Evolutionary conservation across 2,329 filamentous ascomycete species (phyloP).

Genomic region (Beauveria australis): DNA sequence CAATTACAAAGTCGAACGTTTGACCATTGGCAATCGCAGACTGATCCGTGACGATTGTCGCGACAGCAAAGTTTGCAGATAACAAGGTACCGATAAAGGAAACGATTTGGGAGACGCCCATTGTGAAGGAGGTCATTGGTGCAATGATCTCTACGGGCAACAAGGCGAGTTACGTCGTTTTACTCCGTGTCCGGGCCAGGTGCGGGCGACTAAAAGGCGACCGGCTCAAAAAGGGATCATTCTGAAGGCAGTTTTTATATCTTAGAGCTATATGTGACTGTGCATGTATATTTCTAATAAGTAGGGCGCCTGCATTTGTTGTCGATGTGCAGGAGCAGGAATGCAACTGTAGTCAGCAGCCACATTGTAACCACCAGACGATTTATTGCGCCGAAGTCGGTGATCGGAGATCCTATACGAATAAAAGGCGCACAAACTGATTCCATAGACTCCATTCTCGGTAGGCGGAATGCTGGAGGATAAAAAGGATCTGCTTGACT

Average conservation of each 20-base stretch:
- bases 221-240: accelerated
- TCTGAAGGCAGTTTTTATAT: too few species aligned
- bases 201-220: neutral
- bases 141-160: too few species aligned
- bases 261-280: neutral
- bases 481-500: neutral
- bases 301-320: neutral
- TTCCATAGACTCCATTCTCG: neutral
- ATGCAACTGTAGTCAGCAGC: neutral
- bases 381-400: neutral
- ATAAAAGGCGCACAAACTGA: too few species aligned
- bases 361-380: neutral
- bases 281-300: neutral
- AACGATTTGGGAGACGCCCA: neutral
- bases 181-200: neutral
- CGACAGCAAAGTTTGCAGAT: neutral
- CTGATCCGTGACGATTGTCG: conserved; percentile 16
- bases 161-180: too few species aligned
- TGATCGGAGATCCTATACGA: neutral
- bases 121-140: neutral
- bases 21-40: conserved; percentile 7
- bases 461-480: neutral
- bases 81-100: neutral
- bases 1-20: conserved; percentile 25
- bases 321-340: neutral